Conservation (phyloP, 2,329 filamentous ascomycete genomes). For the Colletotrichum caudatum region DNA sequence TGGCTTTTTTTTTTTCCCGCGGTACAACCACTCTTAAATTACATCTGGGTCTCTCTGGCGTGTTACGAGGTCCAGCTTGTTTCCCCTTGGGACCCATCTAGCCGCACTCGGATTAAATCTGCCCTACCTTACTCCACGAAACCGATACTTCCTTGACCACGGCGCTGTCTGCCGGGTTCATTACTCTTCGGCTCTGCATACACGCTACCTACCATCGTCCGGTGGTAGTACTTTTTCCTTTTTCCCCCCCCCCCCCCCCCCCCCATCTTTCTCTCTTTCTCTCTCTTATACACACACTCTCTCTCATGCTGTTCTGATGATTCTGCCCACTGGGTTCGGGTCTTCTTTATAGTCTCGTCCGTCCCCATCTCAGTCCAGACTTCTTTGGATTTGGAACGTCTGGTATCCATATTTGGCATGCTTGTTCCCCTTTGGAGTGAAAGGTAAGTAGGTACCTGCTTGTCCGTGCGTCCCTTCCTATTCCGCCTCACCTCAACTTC, state of each 20-base stretch:
- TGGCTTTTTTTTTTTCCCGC: conserved; percentile 23
- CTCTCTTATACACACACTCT: neutral
- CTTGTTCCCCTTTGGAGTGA: conserved; percentile 13
- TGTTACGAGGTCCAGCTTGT: conserved; percentile 39
- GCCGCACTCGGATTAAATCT: conserved; percentile 37
- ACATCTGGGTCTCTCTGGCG: conserved; percentile 38
- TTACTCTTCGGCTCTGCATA: conserved; percentile 28
- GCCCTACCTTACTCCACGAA: conserved; percentile 41
- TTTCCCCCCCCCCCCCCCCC: neutral
- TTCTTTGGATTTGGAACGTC: conserved; percentile 20
- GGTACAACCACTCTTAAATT: conserved; percentile 38
- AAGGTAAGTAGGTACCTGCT: conserved; percentile 24
- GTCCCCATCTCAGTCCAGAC: conserved; percentile 25
- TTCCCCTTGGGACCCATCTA: conserved; percentile 35
- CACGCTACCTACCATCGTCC: conserved; percentile 11
- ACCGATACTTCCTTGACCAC: conserved; percentile 37
- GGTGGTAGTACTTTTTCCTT: conserved; percentile 13
- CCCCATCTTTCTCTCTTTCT: too few relatives aligned
- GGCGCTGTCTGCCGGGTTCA: conserved; percentile 30
- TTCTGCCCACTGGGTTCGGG: conserved; percentile 24
- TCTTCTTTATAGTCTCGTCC: conserved; percentile 34
- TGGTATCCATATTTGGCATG: conserved; percentile 28
- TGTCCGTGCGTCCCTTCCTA: conserved; percentile 5
- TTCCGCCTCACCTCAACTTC: conserved; percentile 38
- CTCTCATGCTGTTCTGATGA: neutral